phyloP scores from a whole-genome alignment of 2,329 filamentous ascomycete genomes.

The Botrytis fragariae region DNA sequence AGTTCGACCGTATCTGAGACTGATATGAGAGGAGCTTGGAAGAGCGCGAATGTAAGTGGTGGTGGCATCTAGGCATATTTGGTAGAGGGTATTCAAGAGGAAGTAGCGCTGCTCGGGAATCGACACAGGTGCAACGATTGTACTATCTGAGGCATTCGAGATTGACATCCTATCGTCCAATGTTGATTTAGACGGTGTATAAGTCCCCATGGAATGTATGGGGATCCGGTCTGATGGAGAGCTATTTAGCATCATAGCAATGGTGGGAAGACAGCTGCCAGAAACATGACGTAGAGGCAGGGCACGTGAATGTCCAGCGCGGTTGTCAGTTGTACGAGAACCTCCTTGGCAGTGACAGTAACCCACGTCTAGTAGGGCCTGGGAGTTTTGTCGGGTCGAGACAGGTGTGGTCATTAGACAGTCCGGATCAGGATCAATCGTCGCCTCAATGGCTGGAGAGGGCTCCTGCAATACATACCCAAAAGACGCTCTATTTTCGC shows the following conservation, averaged over 20 bases:
- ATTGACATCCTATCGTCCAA: slow-evolving; percentile 10
- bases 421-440: slow-evolving; percentile 3
- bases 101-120: slow-evolving; percentile 22
- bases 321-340: not conserved
- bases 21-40: not conserved
- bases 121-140: slow-evolving; percentile 13
- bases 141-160: slow-evolving; percentile 19
- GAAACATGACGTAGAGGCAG: not conserved
- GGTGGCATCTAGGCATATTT: slow-evolving; percentile 27
- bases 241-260: slow-evolving; percentile 15
- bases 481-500: not conserved
- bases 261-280: not conserved
- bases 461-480: not conserved
- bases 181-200: not conserved
- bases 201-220: not conserved
- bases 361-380: not conserved
- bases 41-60: slow-evolving; percentile 20
- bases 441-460: slow-evolving; percentile 1
- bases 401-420: slow-evolving; percentile 16
- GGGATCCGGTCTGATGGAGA: not conserved
- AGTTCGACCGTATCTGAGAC: not conserved
- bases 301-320: not conserved
- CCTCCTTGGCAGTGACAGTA: slow-evolving; percentile 4
- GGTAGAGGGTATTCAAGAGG: slow-evolving; percentile 27
- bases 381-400: slow-evolving; percentile 8